These are phyloP conservation scores for Sinapis alba DNA, from an alignment of 441 rosid genomes.

Conservation along the genomic window DNA sequence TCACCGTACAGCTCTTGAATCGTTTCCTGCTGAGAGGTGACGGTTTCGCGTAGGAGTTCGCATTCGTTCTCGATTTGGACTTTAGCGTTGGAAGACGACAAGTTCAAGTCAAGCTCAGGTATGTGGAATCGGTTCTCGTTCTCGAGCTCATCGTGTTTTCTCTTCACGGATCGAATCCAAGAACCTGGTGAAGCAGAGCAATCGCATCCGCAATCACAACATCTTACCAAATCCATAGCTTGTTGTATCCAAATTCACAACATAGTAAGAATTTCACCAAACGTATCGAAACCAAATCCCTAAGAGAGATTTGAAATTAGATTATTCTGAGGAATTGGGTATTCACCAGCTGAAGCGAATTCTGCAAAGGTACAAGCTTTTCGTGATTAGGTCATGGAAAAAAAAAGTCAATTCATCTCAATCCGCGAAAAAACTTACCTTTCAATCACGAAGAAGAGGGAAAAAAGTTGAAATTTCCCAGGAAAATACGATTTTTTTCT, in stretches of 20 bases:
- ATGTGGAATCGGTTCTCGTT: slow-evolving; percentile 48
- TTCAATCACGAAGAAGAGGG: slow-evolving; percentile 18
- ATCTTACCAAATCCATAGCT: slow-evolving; percentile 64
- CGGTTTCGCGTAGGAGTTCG: slow-evolving; percentile 69
- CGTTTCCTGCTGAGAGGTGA: slow-evolving; percentile 69
- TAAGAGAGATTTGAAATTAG: neutral
- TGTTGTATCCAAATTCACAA: slow-evolving; percentile 33
- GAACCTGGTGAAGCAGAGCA: slow-evolving; percentile 43
- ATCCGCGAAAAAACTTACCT: slow-evolving; percentile 15
- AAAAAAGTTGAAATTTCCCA: neutral
- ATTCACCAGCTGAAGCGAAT: slow-evolving; percentile 15
- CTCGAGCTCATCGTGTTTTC: slow-evolving; percentile 71
- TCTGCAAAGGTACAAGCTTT: neutral
- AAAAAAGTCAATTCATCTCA: slow-evolving; percentile 26
- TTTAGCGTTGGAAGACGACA: slow-evolving; percentile 54
- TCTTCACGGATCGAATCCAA: slow-evolving; percentile 77
- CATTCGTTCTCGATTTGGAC: slow-evolving; percentile 85
- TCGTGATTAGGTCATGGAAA: slow-evolving; percentile 7
- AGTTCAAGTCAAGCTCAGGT: slow-evolving; percentile 55
- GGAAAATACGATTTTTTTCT: neutral
- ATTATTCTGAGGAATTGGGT: neutral
- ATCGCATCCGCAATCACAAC: slow-evolving; percentile 69
- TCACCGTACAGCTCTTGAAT: slow-evolving; percentile 72
- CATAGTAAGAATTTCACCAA: slow-evolving; percentile 14
- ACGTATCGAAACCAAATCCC: slow-evolving; percentile 11